Percentiles rank a stretch among this genome's conserved stretches.
Evolutionary conservation across 257 asterid genomes (phyloP).

Genomic region (Solanum gracilifrons): DNA sequence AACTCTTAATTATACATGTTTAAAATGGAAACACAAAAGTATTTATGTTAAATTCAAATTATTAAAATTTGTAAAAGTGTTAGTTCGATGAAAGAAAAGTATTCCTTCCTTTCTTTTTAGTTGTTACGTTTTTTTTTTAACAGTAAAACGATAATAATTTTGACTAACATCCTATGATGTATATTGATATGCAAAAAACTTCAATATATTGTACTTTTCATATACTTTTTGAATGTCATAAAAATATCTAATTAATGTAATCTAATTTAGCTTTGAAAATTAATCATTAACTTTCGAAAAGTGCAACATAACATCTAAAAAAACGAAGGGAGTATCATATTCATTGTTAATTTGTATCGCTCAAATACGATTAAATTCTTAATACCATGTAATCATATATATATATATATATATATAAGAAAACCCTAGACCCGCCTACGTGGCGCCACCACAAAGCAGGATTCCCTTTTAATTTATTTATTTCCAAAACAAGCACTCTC

Average conservation of each 20-base stretch:
- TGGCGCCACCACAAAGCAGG: too few relatives aligned
- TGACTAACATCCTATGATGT: not conserved
- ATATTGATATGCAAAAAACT: not conserved
- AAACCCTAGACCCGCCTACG: too few relatives aligned
- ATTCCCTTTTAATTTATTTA: too few relatives aligned
- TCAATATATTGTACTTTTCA: too few relatives aligned
- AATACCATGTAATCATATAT: too few relatives aligned
- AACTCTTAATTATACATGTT: not conserved
- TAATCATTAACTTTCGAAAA: too few relatives aligned
- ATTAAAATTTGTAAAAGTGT: not conserved
- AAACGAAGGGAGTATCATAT: not conserved
- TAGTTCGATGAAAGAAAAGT: not conserved
- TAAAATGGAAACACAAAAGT: not conserved
- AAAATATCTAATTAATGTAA: too few relatives aligned
- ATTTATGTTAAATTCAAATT: not conserved
- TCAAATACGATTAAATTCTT: not conserved
- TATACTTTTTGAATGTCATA: too few relatives aligned
- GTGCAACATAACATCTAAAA: too few relatives aligned
- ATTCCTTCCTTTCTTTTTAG: not conserved
- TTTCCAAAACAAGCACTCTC: rapidly evolving
- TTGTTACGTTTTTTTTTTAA: not conserved
- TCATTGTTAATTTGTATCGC: not conserved
- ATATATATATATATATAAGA: too few relatives aligned
- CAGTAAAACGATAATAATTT: rapidly evolving
- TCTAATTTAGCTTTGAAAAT: not conserved